Percentiles rank a stretch among this genome's conserved stretches.
Conservation (phyloP, 768 basidiomycete genomes). For the Pisolithus tinctorius region DNA sequence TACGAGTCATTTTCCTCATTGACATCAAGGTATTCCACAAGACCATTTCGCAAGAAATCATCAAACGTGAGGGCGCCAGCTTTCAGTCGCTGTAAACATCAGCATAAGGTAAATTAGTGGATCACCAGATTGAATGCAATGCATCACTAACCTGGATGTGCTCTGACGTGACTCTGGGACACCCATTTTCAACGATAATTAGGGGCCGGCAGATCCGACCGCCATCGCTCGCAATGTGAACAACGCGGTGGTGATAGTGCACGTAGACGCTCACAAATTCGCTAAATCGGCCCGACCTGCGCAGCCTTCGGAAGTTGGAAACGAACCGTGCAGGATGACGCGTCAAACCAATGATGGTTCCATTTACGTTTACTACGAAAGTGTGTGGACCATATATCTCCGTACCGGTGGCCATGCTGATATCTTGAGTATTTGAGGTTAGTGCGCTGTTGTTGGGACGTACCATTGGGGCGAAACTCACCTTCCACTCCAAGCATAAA, state of each 20-base stretch:
- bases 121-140: not conserved
- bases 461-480: slow-evolving; percentile 25
- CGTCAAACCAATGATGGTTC: slow-evolving; percentile 90
- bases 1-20: slow-evolving; percentile 99
- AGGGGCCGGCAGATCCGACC: slow-evolving; percentile 96
- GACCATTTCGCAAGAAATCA: slow-evolving; percentile 84
- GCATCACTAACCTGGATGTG: slow-evolving; percentile 62
- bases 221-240: slow-evolving; percentile 95
- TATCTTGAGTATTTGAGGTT: slow-evolving; percentile 48
- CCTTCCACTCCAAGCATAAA: slow-evolving; percentile 98
- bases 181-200: slow-evolving; percentile 88
- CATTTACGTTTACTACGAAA: slow-evolving; percentile 96
- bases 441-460: slow-evolving; percentile 8
- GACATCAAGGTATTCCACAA: slow-evolving; percentile 97
- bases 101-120: slow-evolving; percentile 5
- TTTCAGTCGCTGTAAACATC: slow-evolving; percentile 60
- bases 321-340: slow-evolving; percentile 83
- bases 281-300: slow-evolving; percentile 85
- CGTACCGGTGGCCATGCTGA: slow-evolving; percentile 83
- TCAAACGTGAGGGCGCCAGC: slow-evolving; percentile 78
- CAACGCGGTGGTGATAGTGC: slow-evolving; percentile 90
- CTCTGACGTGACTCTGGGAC: slow-evolving; percentile 67
- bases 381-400: slow-evolving; percentile 94
- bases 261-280: slow-evolving; percentile 97
- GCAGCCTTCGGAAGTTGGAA: slow-evolving; percentile 81